Percentiles rank a stretch among this genome's conserved stretches.
These are phyloP conservation scores for Diplogelasinospora grovesii DNA, from an alignment of 495 filamentous ascomycete genomes.

Conservation along the genomic window DNA sequence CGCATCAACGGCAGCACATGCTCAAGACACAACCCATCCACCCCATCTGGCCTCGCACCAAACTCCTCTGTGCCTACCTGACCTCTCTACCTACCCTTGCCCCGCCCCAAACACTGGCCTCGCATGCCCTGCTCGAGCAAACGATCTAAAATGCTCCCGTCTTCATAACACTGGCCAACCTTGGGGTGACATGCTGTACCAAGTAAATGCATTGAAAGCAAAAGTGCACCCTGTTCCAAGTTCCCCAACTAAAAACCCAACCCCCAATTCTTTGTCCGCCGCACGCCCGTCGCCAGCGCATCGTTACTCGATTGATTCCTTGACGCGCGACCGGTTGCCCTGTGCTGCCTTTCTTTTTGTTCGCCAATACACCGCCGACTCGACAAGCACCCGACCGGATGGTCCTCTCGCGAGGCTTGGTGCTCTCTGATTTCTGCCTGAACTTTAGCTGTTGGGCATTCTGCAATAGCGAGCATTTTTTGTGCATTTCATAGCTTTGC, in stretches of 20 bases:
- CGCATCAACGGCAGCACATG: too few relatives aligned
- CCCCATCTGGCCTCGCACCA: too few relatives aligned
- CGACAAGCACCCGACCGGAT: not conserved
- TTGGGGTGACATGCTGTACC: constrained; percentile 19
- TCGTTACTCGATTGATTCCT: constrained; percentile 2
- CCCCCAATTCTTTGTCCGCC: constrained; percentile 20
- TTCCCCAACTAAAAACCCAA: constrained; percentile 12
- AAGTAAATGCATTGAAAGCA: not conserved
- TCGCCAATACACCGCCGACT: constrained; percentile 1
- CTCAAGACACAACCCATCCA: too few relatives aligned
- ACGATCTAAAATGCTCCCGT: constrained; percentile 6
- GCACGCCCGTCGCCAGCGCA: not conserved
- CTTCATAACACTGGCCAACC: constrained; percentile 19
- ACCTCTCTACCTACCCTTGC: not conserved
- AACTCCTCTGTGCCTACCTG: too few relatives aligned
- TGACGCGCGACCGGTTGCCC: not conserved
- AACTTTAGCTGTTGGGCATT: too few relatives aligned
- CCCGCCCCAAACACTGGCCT: constrained; percentile 11
- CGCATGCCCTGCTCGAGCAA: constrained; percentile 9
- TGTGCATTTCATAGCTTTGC: too few relatives aligned
- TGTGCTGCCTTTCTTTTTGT: not conserved
- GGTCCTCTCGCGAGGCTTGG: too few relatives aligned
- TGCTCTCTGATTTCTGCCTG: too few relatives aligned
- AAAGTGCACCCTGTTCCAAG: constrained; percentile 5
- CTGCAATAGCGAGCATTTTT: too few relatives aligned